Evolutionary conservation across 1,139 yeast species (phyloP).

Genomic region (Yarrowia galli): DNA sequence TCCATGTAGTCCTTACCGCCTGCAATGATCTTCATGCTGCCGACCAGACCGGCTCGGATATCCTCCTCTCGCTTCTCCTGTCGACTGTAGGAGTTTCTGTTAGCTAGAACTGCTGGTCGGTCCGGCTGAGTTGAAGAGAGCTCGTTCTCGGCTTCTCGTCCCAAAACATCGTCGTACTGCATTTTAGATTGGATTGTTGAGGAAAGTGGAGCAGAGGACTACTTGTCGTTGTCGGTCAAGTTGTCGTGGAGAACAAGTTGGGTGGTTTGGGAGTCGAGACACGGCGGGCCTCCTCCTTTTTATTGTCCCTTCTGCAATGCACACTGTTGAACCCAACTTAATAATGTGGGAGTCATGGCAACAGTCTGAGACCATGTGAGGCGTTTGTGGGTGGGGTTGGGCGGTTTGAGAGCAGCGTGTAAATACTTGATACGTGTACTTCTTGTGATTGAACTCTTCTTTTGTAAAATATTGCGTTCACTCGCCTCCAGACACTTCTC

Average conservation of each 20-base stretch:
- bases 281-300: conserved; percentile 22
- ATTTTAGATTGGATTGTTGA: conserved; percentile 4
- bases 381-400: neutral
- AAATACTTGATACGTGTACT: too few species aligned
- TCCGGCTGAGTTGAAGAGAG: conserved; percentile 32
- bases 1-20: conserved; percentile 19
- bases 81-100: conserved; percentile 9
- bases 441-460: too few species aligned
- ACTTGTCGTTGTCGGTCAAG: conserved; percentile 1
- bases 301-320: conserved; percentile 23
- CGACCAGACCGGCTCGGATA: conserved; percentile 11
- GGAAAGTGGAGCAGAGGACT: neutral
- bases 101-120: conserved; percentile 24
- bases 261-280: neutral
- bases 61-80: conserved; percentile 26
- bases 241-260: conserved; percentile 28
- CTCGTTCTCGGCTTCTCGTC: conserved; percentile 34
- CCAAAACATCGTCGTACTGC: conserved; percentile 37
- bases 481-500: neutral
- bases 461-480: neutral
- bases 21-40: conserved; percentile 21
- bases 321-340: conserved; percentile 8
- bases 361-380: neutral
- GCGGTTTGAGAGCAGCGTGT: neutral
- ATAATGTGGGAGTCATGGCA: neutral